Evolutionary conservation across 179 eudicot genomes (phyloP), one percentile per base, ranked within the genome.

Genomic region (Camellia oleifera): DNA sequence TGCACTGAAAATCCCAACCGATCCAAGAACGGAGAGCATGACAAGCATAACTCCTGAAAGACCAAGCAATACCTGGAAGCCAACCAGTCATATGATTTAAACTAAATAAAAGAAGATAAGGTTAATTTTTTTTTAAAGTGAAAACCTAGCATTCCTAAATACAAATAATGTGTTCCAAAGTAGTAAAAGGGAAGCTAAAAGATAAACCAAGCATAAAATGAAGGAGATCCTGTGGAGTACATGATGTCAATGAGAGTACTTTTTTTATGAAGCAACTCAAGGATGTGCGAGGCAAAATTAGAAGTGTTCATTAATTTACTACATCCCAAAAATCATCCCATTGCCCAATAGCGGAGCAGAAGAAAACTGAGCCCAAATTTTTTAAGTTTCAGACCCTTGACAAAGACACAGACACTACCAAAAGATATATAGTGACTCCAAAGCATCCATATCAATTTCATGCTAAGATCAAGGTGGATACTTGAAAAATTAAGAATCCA

Each of bases 1-100:
- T 42, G 98, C 97, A 89, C 99, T 97, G 90, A 97, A 97, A 83
- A 97, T 90, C 13, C 99, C 99, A 80, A 93, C 98, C 45, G 99
- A 93, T 81, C 94, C 99, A 71, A 95, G 95, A 75, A 94, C 98
- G 70, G 99, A 97, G 72, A 97, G 97, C 98, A 97, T 86, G 86
- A 97, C 99, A 82, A 97, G 89, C 72, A 90, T 69, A 64, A 97
- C 98, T 81, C 99, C 99, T 65, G 98, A 91, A 80, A 97, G 91
- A 60, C 97, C 99, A 58, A 97, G 98, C 78, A 95, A 84, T 56
- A 97, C 95, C 99, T 96, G 86, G 70, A 81, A 84, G 73, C 72
- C 72, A 62, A 76, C 70, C 73, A 78, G 48, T 23, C 12, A 57
- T 42, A 75, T n/a, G 44, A 67, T 44, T 80, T 46, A 58, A 23